Conservation (phyloP, 495 filamentous ascomycete genomes). For the Aspergillus sparsus region DNA sequence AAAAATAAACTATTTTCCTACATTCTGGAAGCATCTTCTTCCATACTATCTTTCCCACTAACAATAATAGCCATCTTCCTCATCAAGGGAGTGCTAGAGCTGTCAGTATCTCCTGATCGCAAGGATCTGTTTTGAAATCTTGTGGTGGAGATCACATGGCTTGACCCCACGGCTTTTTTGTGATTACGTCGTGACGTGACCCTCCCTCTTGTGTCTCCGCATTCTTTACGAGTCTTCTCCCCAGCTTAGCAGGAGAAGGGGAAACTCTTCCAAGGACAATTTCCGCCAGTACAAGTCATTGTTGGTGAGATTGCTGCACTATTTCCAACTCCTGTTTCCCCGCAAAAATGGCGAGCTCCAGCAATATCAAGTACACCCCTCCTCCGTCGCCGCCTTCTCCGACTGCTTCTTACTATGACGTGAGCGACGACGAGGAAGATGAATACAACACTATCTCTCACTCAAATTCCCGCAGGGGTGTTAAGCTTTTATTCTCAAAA, state of each 20-base stretch:
- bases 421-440: conserved; percentile 94
- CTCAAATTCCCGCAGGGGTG: conserved; percentile 73
- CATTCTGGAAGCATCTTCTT: not conserved
- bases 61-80: too few relatives aligned
- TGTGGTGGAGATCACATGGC: conserved; percentile 10
- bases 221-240: conserved; percentile 1
- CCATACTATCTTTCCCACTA: not conserved
- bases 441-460: conserved; percentile 96
- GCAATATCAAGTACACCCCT: conserved; percentile 42
- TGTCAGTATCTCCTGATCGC: not conserved
- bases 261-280: not conserved
- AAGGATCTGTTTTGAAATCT: not conserved
- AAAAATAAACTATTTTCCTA: not conserved
- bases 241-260: not conserved
- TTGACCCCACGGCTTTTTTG: conserved; percentile 5
- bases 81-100: too few relatives aligned
- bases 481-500: conserved; percentile 95
- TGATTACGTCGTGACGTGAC: conserved; percentile 26
- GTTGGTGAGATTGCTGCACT: not conserved
- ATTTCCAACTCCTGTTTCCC: conserved; percentile 10
- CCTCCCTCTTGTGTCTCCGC: not conserved
- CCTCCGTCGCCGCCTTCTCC: conserved; percentile 66
- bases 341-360: conserved; percentile 32
- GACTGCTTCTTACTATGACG: conserved; percentile 88
- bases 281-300: not conserved